Percentiles rank a stretch among this genome's conserved stretches.
Conservation (phyloP, 257 asterid genomes). For the Salvia splendens region DNA sequence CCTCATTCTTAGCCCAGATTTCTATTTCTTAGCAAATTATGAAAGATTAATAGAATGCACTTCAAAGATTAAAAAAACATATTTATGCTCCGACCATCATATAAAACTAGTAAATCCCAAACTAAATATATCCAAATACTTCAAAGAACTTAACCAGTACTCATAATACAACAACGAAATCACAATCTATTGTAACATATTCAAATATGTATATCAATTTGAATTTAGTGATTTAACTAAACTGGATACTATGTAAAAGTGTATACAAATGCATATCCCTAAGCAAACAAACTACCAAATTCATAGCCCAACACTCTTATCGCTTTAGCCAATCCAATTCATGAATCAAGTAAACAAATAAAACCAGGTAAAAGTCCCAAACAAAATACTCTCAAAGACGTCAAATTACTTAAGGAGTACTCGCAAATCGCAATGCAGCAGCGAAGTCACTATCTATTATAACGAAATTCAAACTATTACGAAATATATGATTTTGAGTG, state of each 20-base stretch:
- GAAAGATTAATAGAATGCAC: slow-evolving; percentile 11
- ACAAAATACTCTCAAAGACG: not conserved
- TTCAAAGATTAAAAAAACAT: slow-evolving; percentile 10
- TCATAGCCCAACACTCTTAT: not conserved
- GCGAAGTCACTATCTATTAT: no score
- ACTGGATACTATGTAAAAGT: not conserved
- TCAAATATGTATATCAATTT: not conserved
- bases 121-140: not conserved
- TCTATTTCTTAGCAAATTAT: not conserved
- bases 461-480: no score
- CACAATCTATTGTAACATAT: not conserved
- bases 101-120: slow-evolving; percentile 18
- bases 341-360: not conserved
- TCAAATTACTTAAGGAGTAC: not conserved
- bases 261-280: not conserved
- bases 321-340: slow-evolving; percentile 16
- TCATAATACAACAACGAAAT: slow-evolving; percentile 4
- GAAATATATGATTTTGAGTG: no score
- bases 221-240: not conserved
- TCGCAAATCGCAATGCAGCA: no score
- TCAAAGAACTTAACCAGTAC: not conserved
- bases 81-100: not conserved
- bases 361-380: not conserved
- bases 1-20: not conserved
- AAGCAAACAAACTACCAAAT: slow-evolving; percentile 2